A percentile compares a stretch with the other conserved stretches of the same genome.
These are phyloP conservation scores for Rosa rugosa DNA, from an alignment of 306 rosid species.

Conservation along the genomic window DNA sequence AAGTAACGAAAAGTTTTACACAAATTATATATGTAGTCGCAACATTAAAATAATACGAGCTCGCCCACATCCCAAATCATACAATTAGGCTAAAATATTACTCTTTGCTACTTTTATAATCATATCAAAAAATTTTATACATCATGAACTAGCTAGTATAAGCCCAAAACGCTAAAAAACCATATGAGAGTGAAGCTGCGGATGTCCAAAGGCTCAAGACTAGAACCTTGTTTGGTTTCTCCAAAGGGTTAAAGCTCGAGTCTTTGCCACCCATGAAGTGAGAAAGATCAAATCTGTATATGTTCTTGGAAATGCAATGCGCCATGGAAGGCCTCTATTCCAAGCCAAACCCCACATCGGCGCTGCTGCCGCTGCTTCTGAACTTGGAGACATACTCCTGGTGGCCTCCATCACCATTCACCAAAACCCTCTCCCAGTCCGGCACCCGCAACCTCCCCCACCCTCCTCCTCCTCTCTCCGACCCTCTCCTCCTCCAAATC, in stretches of 20 bases:
- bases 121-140: no score
- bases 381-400: constrained; percentile 50
- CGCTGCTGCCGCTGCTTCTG: neutral
- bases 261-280: neutral
- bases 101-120: no score
- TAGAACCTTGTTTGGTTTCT: neutral
- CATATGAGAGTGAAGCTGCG: no score
- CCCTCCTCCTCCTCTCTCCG: constrained; percentile 47
- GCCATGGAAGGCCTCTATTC: constrained; percentile 38
- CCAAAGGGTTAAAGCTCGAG: neutral
- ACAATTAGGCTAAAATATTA: no score
- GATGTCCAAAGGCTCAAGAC: no score
- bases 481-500: constrained; percentile 52
- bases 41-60: no score
- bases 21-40: no score
- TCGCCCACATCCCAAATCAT: no score
- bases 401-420: constrained; percentile 64
- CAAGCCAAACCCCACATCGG: constrained; percentile 3
- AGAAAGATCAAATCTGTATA: neutral
- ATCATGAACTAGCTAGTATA: no score
- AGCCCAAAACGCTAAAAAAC: no score
- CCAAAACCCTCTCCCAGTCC: constrained; percentile 48
- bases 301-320: constrained; percentile 36
- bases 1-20: no score
- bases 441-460: constrained; percentile 54